Base-by-base conservation (phyloP, 441 rosid genomes). In the Adansonia madagascariensis region DNA sequence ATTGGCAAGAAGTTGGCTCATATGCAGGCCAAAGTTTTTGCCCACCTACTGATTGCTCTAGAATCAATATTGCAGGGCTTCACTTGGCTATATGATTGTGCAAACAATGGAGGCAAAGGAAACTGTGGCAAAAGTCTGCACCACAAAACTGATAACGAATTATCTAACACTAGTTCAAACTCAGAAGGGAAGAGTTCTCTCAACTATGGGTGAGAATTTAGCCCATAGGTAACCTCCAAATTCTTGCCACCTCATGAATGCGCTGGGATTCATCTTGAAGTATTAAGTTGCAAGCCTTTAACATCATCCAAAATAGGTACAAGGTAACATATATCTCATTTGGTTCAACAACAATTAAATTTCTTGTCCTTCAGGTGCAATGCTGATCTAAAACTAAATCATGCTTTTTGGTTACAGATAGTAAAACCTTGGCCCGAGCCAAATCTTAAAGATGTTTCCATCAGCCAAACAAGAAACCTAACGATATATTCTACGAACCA, bases 201-300 rank as follows among this genome's bases (percentile, higher is more conserved):
- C 35, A 59, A 9, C 57, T 47, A 12, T 24, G 7, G 11, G 20
- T 6, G 59, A 69, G 11, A 69, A 47, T 69, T 69, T 47, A 52
- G 73, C 11, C 15, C 35, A 22, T 20, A 22, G n/a, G 43, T 14
- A 22, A 47, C 12, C 57, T 69, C 73, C 20, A 47, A 22, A 69
- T 69, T 47, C 73, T 47, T 47, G 39, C 22, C 52, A 47, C 41
- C 55, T 47, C n/a, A 43, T 69, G 73, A 69, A 24, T 69, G 73
- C 49, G 57, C 57, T 6, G 12, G 56, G 57, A 47, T 47, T 31
- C 39, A 68, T 47, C 73, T 47, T 22, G 20, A 47, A 69, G 4
- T 47, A 57, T 69, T 12, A 49, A 69, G 7, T 47, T 12, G 11
- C 20, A 22, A 14, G 15, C 57, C 17, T 41, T 22, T 47, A 69